Percentiles rank a stretch among this genome's conserved stretches.
These are phyloP conservation scores for Rosa rugosa DNA, from an alignment of 306 rosid species.

Conservation along the genomic window DNA sequence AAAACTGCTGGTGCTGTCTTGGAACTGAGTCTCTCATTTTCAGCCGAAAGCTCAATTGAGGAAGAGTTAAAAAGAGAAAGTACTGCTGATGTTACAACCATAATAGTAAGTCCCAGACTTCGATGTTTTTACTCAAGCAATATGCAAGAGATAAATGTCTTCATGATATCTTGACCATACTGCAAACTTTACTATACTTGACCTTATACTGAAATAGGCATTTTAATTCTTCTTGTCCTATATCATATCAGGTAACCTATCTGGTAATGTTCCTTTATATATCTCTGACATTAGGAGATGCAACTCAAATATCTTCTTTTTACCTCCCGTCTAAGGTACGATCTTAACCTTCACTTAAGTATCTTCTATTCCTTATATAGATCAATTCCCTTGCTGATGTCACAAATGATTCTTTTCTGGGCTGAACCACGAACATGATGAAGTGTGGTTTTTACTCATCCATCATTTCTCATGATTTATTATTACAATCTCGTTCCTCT, in stretches of 20 bases:
- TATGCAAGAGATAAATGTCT: constrained; percentile 12
- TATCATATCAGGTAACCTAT: constrained; percentile 76
- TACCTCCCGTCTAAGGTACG: too few relatives aligned
- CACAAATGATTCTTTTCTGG: not conserved
- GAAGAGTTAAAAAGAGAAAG: constrained; percentile 97
- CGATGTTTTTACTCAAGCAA: constrained; percentile 5
- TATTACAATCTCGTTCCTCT: too few relatives aligned
- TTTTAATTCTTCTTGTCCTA: constrained; percentile 24
- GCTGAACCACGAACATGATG: not conserved
- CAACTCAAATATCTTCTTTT: too few relatives aligned
- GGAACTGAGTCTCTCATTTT: constrained; percentile 87
- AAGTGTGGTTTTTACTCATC: not conserved
- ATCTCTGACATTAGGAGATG: too few relatives aligned
- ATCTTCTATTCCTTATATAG: too few relatives aligned
- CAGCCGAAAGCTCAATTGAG: constrained; percentile 88
- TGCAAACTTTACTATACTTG: not conserved
- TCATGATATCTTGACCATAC: not conserved
- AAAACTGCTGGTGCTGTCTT: constrained; percentile 76
- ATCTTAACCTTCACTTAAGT: too few relatives aligned
- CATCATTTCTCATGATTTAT: not conserved
- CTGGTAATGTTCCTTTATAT: constrained; percentile 91
- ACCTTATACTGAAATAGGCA: not conserved
- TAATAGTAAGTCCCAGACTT: constrained; percentile 53
- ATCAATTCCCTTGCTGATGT: not conserved
- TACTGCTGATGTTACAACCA: constrained; percentile 88